Evolutionary conservation across 2,329 filamentous ascomycete genomes (phyloP), one percentile per base, ranked within the genome.

Genomic region (Colletotrichum sp.): DNA sequence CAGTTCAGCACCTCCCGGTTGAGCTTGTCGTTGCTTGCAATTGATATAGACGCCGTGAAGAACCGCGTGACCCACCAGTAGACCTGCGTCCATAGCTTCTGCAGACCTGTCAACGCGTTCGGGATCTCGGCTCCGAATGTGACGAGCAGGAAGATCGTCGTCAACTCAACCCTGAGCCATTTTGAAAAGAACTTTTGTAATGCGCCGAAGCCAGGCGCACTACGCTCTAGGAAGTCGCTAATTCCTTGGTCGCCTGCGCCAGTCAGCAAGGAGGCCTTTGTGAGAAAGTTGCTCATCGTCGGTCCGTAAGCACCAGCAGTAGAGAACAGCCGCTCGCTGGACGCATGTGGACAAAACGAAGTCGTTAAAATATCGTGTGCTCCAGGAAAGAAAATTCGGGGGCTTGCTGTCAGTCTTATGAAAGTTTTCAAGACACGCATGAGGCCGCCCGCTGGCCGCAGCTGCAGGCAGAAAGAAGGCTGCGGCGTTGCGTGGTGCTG

Each of bases 1-100:
- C 82, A 84, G 78, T 83, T 83, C 62, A 84, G 76, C 6, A 84
- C 82, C 61, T 84, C 83, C 8, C 79, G 77, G 75, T 84, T 84
- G 58, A 84, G 80, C 8, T 81, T 78, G 75, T 84, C 83, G 43
- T 78, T 79, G n/a, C 80, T 80, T 2, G 80, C 78, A 62, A 84
- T 82, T 27, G 82, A 83, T 21, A 84, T 80, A 6, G 82, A 82
- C 4, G 83, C 81, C 0, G 83, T 84, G 66, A 84, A 79, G 74
- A 84, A 84, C 4, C 79, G 77, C 3, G 82, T 80, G 6, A 83
- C 76, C 79, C 80, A 82, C 79, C 82, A 83, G 72, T 83, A 84
- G 33, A 83, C 16, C 71, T 81, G 80, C 21, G 77, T 73, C 3
- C 77, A 78, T 4, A 81, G 69, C 11, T 76, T 72, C n/a, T 79